phyloP scores from a whole-genome alignment of 2,329 filamentous ascomycete genomes.

The Epichloe sp. region DNA sequence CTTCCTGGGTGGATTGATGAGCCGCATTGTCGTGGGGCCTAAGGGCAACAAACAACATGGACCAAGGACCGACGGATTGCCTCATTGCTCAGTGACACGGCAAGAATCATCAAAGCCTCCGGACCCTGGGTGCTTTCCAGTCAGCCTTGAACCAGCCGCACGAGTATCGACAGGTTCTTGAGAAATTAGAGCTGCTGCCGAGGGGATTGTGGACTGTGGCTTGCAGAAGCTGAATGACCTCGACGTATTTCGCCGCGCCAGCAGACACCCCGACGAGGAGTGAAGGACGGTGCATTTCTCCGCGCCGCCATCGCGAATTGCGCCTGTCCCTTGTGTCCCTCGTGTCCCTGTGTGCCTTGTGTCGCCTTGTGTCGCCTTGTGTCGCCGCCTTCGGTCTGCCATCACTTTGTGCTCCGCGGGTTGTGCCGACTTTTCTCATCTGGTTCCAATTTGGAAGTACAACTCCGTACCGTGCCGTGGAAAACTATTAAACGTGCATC shows the following conservation, averaged over 20 bases:
- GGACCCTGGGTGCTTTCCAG: neutral
- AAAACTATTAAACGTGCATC: too few relatives aligned
- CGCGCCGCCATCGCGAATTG: neutral
- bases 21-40: neutral
- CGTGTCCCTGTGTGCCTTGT: neutral
- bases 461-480: too few relatives aligned
- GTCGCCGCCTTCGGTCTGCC: too few relatives aligned
- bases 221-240: conserved; percentile 24
- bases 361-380: neutral
- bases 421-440: too few relatives aligned
- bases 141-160: neutral
- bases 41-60: too few relatives aligned
- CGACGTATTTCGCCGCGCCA: neutral
- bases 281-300: neutral
- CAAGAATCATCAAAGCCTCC: neutral
- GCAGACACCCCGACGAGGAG: neutral
- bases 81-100: neutral
- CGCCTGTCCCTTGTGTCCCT: neutral
- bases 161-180: conserved; percentile 10
- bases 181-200: too few relatives aligned
- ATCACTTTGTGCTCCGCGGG: too few relatives aligned
- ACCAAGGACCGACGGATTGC: neutral
- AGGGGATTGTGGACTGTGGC: conserved; percentile 10
- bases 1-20: neutral
- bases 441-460: too few relatives aligned